Conservation (phyloP, 2,329 filamentous ascomycete genomes). For the Canariomyces notabilis region DNA sequence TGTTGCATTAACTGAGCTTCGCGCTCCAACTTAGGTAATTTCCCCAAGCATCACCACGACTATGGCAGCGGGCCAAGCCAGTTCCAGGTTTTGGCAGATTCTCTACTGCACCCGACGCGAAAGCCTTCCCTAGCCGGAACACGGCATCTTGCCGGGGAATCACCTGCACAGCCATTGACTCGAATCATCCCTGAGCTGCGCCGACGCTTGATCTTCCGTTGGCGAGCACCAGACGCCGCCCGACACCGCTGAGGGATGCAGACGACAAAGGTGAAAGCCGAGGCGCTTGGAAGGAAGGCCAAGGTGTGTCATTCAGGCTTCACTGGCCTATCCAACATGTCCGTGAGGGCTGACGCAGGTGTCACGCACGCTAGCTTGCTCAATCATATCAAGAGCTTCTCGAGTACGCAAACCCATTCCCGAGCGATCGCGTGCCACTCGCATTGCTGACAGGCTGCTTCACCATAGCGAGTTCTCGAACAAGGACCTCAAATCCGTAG, state of each 20-base stretch:
- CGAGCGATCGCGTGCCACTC: constrained; percentile 3
- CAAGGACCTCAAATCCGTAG: constrained; percentile 84
- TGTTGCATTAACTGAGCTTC: too few species aligned
- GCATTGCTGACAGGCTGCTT: constrained; percentile 10
- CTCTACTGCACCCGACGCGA: too few species aligned
- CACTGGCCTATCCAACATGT: neutral
- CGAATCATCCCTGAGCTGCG: too few species aligned
- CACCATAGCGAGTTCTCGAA: constrained; percentile 79
- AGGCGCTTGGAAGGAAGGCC: constrained; percentile 56
- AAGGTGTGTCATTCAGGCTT: constrained; percentile 41
- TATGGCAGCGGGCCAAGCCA: too few species aligned
- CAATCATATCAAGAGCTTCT: constrained; percentile 95
- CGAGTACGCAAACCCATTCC: constrained; percentile 57
- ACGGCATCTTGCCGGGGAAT: too few species aligned
- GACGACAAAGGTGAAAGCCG: constrained; percentile 51
- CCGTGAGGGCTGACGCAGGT: constrained; percentile 8
- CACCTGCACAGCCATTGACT: too few species aligned
- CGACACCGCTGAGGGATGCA: constrained; percentile 42
- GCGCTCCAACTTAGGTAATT: too few species aligned
- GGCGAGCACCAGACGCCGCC: constrained; percentile 21
- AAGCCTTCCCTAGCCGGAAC: too few species aligned
- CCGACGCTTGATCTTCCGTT: too few species aligned
- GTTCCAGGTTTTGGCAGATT: too few species aligned
- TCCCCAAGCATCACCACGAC: too few species aligned
- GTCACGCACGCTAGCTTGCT: constrained; percentile 75